Conservation (phyloP, 1,139 yeast species). For the Meyerozyma sp. region DNA sequence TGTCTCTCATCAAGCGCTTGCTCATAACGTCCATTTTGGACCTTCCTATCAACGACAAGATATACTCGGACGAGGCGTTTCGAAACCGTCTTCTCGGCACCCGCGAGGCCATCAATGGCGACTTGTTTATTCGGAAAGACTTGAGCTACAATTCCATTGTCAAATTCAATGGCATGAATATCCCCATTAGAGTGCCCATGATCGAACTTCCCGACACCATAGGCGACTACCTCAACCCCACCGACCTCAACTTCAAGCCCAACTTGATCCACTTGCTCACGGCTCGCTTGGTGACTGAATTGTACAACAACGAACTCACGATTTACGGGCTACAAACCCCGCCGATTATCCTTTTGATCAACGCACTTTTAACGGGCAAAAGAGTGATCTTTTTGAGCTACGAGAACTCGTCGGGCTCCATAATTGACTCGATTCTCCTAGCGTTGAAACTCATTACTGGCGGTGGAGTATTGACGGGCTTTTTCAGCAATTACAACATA, state of each 20-base stretch:
- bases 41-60: conserved; percentile 41
- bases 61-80: conserved; percentile 15
- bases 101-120: conserved; percentile 17
- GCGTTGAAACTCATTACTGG: conserved; percentile 52
- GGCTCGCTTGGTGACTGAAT: conserved; percentile 25
- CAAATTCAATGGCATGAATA: conserved; percentile 33
- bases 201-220: conserved; percentile 19
- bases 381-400: conserved; percentile 50
- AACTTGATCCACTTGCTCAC: conserved; percentile 34
- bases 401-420: conserved; percentile 49
- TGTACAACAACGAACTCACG: conserved; percentile 35
- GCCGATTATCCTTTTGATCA: conserved; percentile 46
- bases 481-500: conserved; percentile 41
- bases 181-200: conserved; percentile 41
- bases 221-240: conserved; percentile 45
- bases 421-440: conserved; percentile 51
- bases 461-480: conserved; percentile 52
- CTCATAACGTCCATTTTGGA: conserved; percentile 43
- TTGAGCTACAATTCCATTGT: conserved; percentile 39
- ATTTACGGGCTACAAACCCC: conserved; percentile 58
- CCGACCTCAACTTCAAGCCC: conserved; percentile 34
- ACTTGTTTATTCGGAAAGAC: conserved; percentile 38
- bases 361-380: conserved; percentile 56
- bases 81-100: conserved; percentile 25
- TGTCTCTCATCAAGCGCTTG: conserved; percentile 31